Evolutionary conservation across 768 basidiomycete species (phyloP), one percentile per base, ranked within the genome.

Genomic region (Steccherinum ochraceum): DNA sequence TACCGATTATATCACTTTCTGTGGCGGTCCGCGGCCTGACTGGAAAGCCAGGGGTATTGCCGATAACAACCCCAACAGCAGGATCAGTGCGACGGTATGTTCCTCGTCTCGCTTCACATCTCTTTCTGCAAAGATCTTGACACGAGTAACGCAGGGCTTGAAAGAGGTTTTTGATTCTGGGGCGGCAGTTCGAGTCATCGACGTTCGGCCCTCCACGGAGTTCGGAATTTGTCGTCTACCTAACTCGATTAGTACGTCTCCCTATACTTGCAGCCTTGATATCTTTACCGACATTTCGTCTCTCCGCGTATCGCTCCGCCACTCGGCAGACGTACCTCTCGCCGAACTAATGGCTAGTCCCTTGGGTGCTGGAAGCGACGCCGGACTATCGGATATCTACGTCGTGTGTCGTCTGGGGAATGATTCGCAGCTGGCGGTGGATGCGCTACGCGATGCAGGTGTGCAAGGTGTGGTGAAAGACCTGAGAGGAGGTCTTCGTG

Each of bases 341-440:
- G 68, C 72, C 19, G 71, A 77, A 40, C 70, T 94, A 2, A 70
- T 86, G 1, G 75, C 78, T 2, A 70, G 83, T 49, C 93, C 91
- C 0, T 55, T 66, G 1, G 65, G 72, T 48, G 46, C 16, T 81
- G n/a, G 60, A 69, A 10, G 2, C 40, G 52, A 21, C 19, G 40
- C 1, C 2, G 55, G 61, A 39, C 45, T 52, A 23, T 48, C 53
- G 18, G 63, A 10, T 64, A 71, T 71, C 4, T 82, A 82, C 53
- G 69, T 96, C 16, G 67, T 96, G 23, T 98, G 94, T 67, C 78
- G 91, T 24, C 72, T 92, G 19, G 94, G 95, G 3, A 98, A 97
- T 61, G 95, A 97, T 65, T 95, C 92, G 1, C 89, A 92, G 64
- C 77, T 90, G 18, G 95, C 93, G 24, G 93, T 83, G 0, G 73